phyloP scores from a whole-genome alignment of 805 yeast species.

The Yarrowia alimentaria region DNA sequence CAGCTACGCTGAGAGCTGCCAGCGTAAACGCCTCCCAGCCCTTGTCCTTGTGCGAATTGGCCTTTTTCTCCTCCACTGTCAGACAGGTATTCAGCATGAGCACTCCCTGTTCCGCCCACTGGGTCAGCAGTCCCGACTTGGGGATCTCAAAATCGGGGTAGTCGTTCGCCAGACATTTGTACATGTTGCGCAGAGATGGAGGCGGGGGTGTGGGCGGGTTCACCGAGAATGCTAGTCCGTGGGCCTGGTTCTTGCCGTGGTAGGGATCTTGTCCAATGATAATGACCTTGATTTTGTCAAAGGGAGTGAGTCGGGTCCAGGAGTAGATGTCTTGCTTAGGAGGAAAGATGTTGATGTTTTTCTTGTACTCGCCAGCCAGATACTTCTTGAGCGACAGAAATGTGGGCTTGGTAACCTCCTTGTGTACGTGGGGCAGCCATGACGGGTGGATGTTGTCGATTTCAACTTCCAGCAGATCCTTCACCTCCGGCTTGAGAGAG shows the following conservation, averaged over 20 bases:
- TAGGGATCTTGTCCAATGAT: slow-evolving; percentile 96
- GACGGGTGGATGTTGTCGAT: slow-evolving; percentile 65
- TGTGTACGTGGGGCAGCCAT: slow-evolving; percentile 71
- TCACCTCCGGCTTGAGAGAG: slow-evolving; percentile 49
- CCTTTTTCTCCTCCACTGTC: slow-evolving; percentile 89
- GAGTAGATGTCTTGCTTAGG: slow-evolving; percentile 75
- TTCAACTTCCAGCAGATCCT: slow-evolving; percentile 59
- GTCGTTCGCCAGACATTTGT: slow-evolving; percentile 64
- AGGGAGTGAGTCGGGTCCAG: slow-evolving; percentile 85
- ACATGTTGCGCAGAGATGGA: slow-evolving; percentile 82
- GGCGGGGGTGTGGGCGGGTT: slow-evolving; percentile 82
- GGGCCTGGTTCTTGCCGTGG: slow-evolving; percentile 90
- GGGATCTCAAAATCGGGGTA: slow-evolving; percentile 71
- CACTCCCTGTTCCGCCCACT: slow-evolving; percentile 89
- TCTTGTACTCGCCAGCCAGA: slow-evolving; percentile 51
- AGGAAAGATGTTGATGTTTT: slow-evolving; percentile 66
- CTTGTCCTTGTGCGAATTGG: slow-evolving; percentile 82
- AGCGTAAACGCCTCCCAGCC: slow-evolving; percentile 95
- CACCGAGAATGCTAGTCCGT: slow-evolving; percentile 93
- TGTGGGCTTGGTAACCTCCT: slow-evolving; percentile 80
- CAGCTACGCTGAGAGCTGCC: slow-evolving; percentile 56
- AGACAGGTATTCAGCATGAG: slow-evolving; percentile 80
- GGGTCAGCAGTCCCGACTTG: slow-evolving; percentile 61
- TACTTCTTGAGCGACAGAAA: slow-evolving; percentile 71
- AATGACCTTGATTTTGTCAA: slow-evolving; percentile 68